phyloP scores from a whole-genome alignment of 202 grass and related monocot genomes.

The Miscanthus sacchariflorus region DNA sequence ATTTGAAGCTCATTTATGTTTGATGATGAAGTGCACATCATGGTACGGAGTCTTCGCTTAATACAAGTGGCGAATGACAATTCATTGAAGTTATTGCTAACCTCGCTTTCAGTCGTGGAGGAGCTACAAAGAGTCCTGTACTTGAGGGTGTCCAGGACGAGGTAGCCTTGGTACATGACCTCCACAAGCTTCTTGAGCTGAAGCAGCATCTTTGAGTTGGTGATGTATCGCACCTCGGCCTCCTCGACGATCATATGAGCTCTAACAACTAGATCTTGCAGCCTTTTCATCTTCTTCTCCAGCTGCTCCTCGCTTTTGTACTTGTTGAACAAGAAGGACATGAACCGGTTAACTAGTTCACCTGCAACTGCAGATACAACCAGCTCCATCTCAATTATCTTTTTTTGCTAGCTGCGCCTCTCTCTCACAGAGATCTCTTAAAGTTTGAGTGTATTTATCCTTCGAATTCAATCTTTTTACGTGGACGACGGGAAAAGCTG shows the following conservation, averaged over 20 bases:
- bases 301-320: not conserved
- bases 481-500: not conserved
- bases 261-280: slow-evolving; percentile 27
- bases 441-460: too few relatives aligned
- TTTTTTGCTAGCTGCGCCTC: not conserved
- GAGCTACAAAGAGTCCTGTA: not conserved
- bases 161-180: slow-evolving; percentile 27
- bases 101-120: not conserved
- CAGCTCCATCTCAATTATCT: slow-evolving; percentile 20
- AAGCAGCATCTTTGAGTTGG: slow-evolving; percentile 22
- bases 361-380: slow-evolving; percentile 37
- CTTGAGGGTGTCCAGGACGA: slow-evolving; percentile 25
- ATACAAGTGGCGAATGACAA: not conserved
- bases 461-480: not conserved
- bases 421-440: not conserved
- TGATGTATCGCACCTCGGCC: slow-evolving; percentile 8
- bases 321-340: slow-evolving; percentile 35
- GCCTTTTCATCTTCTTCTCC: slow-evolving; percentile 13
- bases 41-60: not conserved
- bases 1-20: not conserved
- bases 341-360: slow-evolving; percentile 33
- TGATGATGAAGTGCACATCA: not conserved
- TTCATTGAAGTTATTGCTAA: not conserved
- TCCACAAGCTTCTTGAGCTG: slow-evolving; percentile 37
- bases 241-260: slow-evolving; percentile 39